Percentiles rank a stretch among this genome's conserved stretches.
phyloP scores from a whole-genome alignment of 345 rosid species.

The Melaleuca quinquenervia region DNA sequence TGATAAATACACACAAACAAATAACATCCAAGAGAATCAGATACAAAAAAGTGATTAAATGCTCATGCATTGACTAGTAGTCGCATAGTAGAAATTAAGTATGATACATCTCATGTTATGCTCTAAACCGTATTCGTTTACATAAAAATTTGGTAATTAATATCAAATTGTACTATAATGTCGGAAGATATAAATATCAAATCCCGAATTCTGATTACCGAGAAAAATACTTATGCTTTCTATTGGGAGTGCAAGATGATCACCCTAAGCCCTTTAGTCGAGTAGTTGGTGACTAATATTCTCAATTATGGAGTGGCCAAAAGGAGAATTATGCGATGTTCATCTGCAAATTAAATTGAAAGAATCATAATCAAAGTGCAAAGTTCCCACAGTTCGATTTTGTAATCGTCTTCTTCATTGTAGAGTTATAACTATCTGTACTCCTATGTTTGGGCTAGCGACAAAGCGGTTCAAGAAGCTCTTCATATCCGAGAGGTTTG shows the following conservation, averaged over 20 bases:
- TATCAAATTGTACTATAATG: not conserved
- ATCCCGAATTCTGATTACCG: no score
- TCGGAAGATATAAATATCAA: not conserved
- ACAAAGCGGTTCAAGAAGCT: conserved; percentile 15
- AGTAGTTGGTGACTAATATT: no score
- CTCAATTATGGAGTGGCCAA: no score
- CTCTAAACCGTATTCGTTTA: not conserved
- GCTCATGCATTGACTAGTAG: not conserved
- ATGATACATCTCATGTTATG: not conserved
- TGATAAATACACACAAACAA: not conserved
- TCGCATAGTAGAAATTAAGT: not conserved
- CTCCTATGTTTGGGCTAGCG: not conserved
- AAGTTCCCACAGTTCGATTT: not conserved
- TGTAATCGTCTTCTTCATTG: accelerated
- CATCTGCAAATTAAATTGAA: no score
- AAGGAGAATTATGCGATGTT: not conserved
- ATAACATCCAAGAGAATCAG: not conserved
- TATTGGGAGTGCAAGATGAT: not conserved
- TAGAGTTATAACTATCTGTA: not conserved
- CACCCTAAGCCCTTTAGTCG: not conserved
- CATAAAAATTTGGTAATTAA: not conserved
- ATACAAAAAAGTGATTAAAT: not conserved
- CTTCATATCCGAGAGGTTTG: conserved; percentile 18
- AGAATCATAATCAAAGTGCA: not conserved
- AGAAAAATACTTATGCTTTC: no score